Base-by-base conservation (phyloP, 139 green algal genomes). In the Yamagishiella unicocca region DNA sequence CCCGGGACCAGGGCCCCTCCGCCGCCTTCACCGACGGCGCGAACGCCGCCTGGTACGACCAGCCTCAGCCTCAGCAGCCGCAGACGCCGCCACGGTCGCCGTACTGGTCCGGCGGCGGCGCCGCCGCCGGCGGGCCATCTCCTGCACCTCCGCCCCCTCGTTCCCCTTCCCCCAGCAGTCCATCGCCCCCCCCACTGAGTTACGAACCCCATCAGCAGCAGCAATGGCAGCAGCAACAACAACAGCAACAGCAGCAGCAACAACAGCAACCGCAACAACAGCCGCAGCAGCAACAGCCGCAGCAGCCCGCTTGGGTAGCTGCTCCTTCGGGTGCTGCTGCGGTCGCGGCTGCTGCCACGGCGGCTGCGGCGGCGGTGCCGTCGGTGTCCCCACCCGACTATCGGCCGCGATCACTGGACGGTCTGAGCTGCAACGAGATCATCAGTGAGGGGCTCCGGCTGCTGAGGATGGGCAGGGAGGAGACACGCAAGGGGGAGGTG, bases 401-500 rank as follows among this genome's bases (percentile, higher is more conserved):
- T 61, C 79, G 58, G 2, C 62, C 62, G 6, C 79, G 79, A 42
- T 9, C 81, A 0, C 71, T 90, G 78, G 62, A 62, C 4, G 83
- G 83, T 0, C 25, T 90, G 45, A 67, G 29, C 2, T 24, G 55
- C n/a, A 53, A 66, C 31, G 89, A 89, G 71, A 70, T 92, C 50
- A 64, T 92, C 27, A 43, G 31, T 3, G 89, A 92, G 79, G 89
- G 89, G 46, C 79, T 92, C 35, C 55, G 89, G 29, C 58, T 92
- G 35, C 78, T 92, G 46, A 42, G 83, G 71, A 62, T 89, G 55
- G 89, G 89, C 2, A 42, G 89, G 61, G 89, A 92, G 84, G 89
- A 92, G 79, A 87, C 84, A n/a, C 70, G 76, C n/a, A 89, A 88
- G 77, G 89, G 70, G 9, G 55, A 92, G 89, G 89, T 92, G 76